Evolutionary conservation across 2,329 filamentous ascomycete genomes (phyloP), one percentile per base, ranked within the genome.

Genomic region (Chaetomium sp.): DNA sequence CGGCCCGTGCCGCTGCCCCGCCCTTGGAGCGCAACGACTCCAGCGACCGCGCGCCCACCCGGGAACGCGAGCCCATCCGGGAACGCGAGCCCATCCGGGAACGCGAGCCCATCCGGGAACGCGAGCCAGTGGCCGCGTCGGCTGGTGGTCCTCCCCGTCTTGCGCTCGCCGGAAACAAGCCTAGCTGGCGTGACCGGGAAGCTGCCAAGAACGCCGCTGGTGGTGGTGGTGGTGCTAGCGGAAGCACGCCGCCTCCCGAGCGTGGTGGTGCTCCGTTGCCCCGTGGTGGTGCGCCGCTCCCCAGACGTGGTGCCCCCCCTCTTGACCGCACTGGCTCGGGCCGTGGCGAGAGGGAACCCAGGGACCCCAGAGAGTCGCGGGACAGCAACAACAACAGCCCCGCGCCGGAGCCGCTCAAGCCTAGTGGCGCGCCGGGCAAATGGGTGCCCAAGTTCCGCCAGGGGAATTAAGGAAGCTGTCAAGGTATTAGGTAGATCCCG

Each of bases 131-230:
- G 35, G 72, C 53, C 27, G 51, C 58, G 19, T 52, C 55, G 38
- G 68, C 76, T 55, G 62, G 75, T 57, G 67, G 72, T 10, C 76
- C 81, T 56, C 82, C 82, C 36, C 79, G 80, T 60, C 72, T 86
- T 61, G 73, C 76, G 55, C 72, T 85, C 56, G 71, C 74, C 52
- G 74, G 78, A 59, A 72, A 70, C 60, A 76, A 79, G 64, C 67
- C 74, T 44, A 76, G 74, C 65, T 86, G 83, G 83, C 80, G 82
- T 72, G 83, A 86, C 14, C 75, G 81, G 51, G 70, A 80, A 66
- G 78, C 78, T 35, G 76, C 76, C 50, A 82, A 76, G 70, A 64
- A 65, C 19, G 45, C 59, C 14, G 40, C 37, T 38, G 37, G 8
- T 4, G 37, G 8, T 4, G 37, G 8, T 12, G 37, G 8, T 12